Evolutionary conservation across 1,139 yeast genomes (phyloP).

Genomic region (Debaryomycetaceae sp.): DNA sequence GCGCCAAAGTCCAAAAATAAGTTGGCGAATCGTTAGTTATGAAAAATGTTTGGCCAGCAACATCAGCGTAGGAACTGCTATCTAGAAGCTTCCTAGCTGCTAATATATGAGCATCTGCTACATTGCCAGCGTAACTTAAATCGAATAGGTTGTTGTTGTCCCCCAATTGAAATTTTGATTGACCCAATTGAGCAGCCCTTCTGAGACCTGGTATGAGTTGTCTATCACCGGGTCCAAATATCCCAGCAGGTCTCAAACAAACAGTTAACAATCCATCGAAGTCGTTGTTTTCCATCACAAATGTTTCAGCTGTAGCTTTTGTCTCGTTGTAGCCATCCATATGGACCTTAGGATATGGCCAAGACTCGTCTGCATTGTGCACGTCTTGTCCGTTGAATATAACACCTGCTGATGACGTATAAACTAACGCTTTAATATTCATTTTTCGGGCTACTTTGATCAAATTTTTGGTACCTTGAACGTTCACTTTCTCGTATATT

Average conservation of each 20-base stretch:
- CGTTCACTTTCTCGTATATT: slow-evolving; percentile 85
- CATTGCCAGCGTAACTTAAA: slow-evolving; percentile 99
- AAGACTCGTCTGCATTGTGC: slow-evolving; percentile 85
- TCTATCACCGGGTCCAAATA: slow-evolving; percentile 98
- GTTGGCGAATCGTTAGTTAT: slow-evolving; percentile 93
- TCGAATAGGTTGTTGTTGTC: slow-evolving; percentile 91
- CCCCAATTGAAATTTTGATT: slow-evolving; percentile 89
- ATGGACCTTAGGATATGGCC: slow-evolving; percentile 88
- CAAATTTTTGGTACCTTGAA: slow-evolving; percentile 79
- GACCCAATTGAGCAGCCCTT: slow-evolving; percentile 78
- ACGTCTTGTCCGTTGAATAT: slow-evolving; percentile 91
- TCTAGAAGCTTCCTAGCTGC: slow-evolving; percentile 76
- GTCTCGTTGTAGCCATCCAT: slow-evolving; percentile 98
- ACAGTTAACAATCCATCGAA: slow-evolving; percentile 63
- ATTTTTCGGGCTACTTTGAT: slow-evolving; percentile 58
- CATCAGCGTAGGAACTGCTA: slow-evolving; percentile 30
- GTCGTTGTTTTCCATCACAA: slow-evolving; percentile 70
- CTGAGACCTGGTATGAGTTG: slow-evolving; percentile 93
- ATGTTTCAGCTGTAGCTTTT: slow-evolving; percentile 85
- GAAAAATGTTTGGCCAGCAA: slow-evolving; percentile 86
- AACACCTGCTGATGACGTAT: slow-evolving; percentile 97
- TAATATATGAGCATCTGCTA: slow-evolving; percentile 92
- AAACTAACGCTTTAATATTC: slow-evolving; percentile 68
- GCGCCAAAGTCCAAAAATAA: slow-evolving; percentile 95
- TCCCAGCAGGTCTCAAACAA: slow-evolving; percentile 94